Conservation (phyloP, 73 alveolate species). For the Paramecium sexaurelia region DNA sequence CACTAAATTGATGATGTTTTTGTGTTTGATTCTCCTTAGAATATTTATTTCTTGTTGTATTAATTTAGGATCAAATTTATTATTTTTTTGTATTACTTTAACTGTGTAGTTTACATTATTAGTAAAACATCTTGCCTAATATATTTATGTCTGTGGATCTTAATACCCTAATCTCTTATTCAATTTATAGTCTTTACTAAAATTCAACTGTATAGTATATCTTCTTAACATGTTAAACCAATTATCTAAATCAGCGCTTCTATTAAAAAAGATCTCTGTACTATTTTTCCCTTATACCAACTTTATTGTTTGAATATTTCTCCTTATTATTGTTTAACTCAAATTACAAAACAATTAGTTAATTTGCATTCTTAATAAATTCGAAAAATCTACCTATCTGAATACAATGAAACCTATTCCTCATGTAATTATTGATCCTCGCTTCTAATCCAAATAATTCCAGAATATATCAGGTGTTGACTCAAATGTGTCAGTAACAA, state of each 20-base stretch:
- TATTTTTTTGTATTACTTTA: slow-evolving; percentile 41
- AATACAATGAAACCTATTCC: not conserved
- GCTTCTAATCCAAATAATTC: not conserved
- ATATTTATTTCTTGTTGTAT: slow-evolving; percentile 72
- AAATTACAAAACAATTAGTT: not conserved
- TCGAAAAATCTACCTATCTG: slow-evolving; percentile 16
- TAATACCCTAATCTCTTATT: slow-evolving; percentile 24
- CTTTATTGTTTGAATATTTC: not conserved
- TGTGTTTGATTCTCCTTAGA: slow-evolving; percentile 82
- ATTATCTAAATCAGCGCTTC: not conserved
- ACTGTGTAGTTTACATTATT: slow-evolving; percentile 37
- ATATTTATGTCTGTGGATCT: not conserved
- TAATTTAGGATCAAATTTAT: not conserved
- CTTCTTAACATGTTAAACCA: slow-evolving; percentile 39
- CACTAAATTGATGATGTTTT: slow-evolving; percentile 76
- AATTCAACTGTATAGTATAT: not conserved
- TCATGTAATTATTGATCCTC: not conserved
- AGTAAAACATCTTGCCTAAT: slow-evolving; percentile 1
- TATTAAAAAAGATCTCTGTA: not conserved
- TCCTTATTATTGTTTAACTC: not conserved
- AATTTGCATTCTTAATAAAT: not conserved
- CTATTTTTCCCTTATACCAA: not conserved
- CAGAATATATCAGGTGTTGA: slow-evolving; percentile 7
- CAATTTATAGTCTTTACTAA: slow-evolving; percentile 25
- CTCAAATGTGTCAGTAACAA: not conserved